These are phyloP conservation scores for Linnemannia zychae DNA, from an alignment of 192 early-diverging fungal species.

Conservation along the genomic window DNA sequence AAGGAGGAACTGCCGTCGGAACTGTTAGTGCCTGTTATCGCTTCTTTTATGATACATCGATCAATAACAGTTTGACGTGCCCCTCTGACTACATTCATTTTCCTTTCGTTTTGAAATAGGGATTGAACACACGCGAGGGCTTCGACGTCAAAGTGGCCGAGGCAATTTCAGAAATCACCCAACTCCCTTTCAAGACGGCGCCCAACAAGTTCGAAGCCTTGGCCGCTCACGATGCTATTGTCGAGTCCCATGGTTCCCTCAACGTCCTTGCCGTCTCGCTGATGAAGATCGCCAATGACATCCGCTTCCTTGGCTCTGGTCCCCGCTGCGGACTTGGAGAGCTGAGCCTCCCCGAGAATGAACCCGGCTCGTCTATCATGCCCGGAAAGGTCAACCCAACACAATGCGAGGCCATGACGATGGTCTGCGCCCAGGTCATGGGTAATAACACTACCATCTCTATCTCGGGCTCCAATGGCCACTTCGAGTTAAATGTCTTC, in stretches of 20 bases:
- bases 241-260: slow-evolving; percentile 92
- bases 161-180: slow-evolving; percentile 88
- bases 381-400: slow-evolving; percentile 99
- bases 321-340: slow-evolving; percentile 98
- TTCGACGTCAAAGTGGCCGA: slow-evolving; percentile 91
- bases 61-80: not conserved
- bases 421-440: slow-evolving; percentile 98
- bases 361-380: slow-evolving; percentile 99
- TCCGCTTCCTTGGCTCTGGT: slow-evolving; percentile 86
- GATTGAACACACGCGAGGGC: slow-evolving; percentile 93
- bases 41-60: not conserved
- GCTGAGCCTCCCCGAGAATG: slow-evolving; percentile 94
- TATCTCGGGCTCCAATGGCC: slow-evolving; percentile 92
- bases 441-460: slow-evolving; percentile 95
- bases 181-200: slow-evolving; percentile 90
- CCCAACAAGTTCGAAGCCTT: slow-evolving; percentile 99
- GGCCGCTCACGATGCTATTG: slow-evolving; percentile 97
- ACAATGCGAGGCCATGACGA: slow-evolving; percentile 98
- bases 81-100: not conserved
- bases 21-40: slow-evolving; percentile 61
- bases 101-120: slow-evolving; percentile 45
- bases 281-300: slow-evolving; percentile 99
- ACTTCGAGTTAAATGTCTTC: slow-evolving; percentile 99
- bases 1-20: slow-evolving; percentile 96
- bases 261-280: slow-evolving; percentile 94